A percentile compares a stretch with the other conserved stretches of the same genome.
Evolutionary conservation across 495 filamentous ascomycete species (phyloP).

Genomic region (Penicillium chermesinum): DNA sequence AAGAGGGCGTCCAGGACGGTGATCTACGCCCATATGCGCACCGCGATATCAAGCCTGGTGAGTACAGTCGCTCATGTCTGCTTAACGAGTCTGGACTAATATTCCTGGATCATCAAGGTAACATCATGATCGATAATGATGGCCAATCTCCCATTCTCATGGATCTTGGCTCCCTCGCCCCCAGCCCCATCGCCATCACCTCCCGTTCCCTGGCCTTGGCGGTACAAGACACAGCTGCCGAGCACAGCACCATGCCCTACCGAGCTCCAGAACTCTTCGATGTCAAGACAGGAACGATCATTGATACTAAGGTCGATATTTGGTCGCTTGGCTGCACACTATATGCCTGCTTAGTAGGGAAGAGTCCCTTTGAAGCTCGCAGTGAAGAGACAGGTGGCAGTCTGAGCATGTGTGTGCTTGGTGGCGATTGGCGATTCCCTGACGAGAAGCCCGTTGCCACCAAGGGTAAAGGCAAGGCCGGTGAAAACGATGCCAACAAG

Average conservation of each 20-base stretch:
- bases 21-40: conserved; percentile 82
- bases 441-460: conserved; percentile 62
- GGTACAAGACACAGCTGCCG: conserved; percentile 88
- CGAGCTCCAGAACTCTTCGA: conserved; percentile 97
- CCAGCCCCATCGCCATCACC: conserved; percentile 87
- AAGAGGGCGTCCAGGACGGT: conserved; percentile 67
- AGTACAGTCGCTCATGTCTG: neutral
- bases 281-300: conserved; percentile 85
- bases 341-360: conserved; percentile 92
- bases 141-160: conserved; percentile 90
- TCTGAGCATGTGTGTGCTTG: conserved; percentile 83
- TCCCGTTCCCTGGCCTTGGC: conserved; percentile 85
- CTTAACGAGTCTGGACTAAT: conserved; percentile 1
- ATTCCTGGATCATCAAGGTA: conserved; percentile 49
- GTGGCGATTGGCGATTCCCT: conserved; percentile 90
- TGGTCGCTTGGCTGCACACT: conserved; percentile 96
- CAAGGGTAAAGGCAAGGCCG: conserved; percentile 51
- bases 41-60: conserved; percentile 95
- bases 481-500: conserved; percentile 21
- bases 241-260: conserved; percentile 98
- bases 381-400: conserved; percentile 94
- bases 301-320: conserved; percentile 97
- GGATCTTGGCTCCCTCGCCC: conserved; percentile 91
- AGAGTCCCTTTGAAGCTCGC: conserved; percentile 92
- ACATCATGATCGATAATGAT: conserved; percentile 93